A percentile compares a stretch with the other conserved stretches of the same genome.
Conservation (phyloP, 179 eudicot genomes). For the Sideroxylon spinosum region DNA sequence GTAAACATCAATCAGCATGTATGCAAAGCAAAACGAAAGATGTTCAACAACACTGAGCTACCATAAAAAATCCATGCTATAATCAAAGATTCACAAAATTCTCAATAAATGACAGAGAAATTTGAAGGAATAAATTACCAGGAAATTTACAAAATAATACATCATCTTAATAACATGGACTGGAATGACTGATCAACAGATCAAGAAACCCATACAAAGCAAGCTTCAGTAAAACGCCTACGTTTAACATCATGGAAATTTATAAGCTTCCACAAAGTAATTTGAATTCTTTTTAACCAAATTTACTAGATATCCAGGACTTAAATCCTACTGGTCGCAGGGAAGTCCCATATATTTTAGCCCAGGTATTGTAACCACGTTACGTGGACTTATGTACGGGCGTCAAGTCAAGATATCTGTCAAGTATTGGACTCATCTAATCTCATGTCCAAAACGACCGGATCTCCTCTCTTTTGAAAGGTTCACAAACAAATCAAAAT, state of each 20-base stretch:
- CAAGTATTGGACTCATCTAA: no score
- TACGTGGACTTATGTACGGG: no score
- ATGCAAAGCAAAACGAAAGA: conserved; percentile 6
- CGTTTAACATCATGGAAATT: background rate
- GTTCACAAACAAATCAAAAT: no score
- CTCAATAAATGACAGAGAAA: background rate
- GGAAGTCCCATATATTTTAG: background rate
- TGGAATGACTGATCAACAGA: background rate
- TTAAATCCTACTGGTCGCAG: background rate
- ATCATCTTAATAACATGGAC: background rate
- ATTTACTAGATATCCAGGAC: background rate
- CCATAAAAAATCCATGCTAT: background rate
- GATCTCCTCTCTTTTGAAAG: no score
- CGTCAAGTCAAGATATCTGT: no score
- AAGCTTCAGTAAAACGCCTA: background rate
- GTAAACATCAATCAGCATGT: background rate
- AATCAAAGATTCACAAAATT: background rate
- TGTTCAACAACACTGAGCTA: background rate
- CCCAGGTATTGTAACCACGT: background rate
- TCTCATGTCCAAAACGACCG: no score
- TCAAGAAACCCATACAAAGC: background rate
- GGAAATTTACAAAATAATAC: background rate
- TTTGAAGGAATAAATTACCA: background rate
- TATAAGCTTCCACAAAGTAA: background rate
- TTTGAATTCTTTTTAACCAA: background rate